Evolutionary conservation across 768 basidiomycete genomes (phyloP).

Genomic region (Mycena epipterygia): DNA sequence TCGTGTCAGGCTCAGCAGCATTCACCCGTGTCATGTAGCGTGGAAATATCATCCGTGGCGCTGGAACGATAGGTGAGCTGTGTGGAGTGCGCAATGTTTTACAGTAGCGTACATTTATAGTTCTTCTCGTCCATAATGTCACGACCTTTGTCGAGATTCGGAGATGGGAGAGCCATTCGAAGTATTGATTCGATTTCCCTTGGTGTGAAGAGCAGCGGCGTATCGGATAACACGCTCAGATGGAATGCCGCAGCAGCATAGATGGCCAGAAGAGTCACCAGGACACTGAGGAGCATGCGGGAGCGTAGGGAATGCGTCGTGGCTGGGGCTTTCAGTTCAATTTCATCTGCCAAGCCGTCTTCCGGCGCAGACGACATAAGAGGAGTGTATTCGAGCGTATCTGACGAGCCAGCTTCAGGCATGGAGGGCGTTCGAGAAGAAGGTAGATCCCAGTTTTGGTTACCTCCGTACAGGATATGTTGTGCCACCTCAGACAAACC

Average conservation of each 20-base stretch:
- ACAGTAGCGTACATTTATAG: constrained; percentile 16
- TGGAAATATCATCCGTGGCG: constrained; percentile 32
- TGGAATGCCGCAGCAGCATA: constrained; percentile 26
- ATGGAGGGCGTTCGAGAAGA: no score
- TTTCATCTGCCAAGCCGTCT: constrained; percentile 2
- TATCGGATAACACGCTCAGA: constrained; percentile 18
- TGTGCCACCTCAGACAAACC: no score
- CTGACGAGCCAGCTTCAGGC: not conserved
- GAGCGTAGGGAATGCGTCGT: not conserved
- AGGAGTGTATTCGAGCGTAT: constrained; percentile 34
- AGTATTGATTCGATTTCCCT: constrained; percentile 15
- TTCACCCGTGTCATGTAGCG: constrained; percentile 20
- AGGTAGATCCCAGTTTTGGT: no score
- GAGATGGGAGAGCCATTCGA: constrained; percentile 2
- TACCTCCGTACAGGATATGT: no score
- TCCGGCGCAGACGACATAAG: constrained; percentile 9
- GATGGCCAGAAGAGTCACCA: constrained; percentile 24
- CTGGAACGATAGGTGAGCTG: not conserved
- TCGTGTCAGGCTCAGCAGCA: constrained; percentile 20
- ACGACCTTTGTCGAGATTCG: constrained; percentile 32
- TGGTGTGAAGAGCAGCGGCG: not conserved
- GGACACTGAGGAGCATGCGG: constrained; percentile 8
- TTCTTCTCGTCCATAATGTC: constrained; percentile 20
- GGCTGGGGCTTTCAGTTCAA: not conserved
- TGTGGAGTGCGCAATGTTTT: not conserved